These are phyloP conservation scores for Tylopilus intermedius DNA, from an alignment of 768 basidiomycete species.

Conservation along the genomic window DNA sequence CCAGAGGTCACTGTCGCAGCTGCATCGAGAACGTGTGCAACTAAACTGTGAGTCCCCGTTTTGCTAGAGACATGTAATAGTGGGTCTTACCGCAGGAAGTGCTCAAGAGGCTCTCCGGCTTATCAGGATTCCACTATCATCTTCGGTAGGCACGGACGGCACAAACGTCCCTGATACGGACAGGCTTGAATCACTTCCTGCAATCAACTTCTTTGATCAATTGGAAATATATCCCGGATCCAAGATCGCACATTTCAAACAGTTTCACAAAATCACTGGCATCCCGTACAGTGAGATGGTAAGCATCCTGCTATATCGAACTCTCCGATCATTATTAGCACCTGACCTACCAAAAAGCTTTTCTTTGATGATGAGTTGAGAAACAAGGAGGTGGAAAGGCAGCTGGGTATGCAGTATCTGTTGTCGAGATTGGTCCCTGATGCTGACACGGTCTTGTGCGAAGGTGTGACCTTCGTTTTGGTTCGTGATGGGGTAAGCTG, in stretches of 20 bases:
- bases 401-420: conserved; percentile 38
- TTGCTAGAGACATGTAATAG: neutral
- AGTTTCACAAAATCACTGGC: conserved; percentile 65
- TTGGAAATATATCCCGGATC: conserved; percentile 77
- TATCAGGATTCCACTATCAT: conserved; percentile 47
- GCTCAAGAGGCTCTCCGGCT: conserved; percentile 72
- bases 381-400: conserved; percentile 45
- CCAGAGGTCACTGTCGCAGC: conserved; percentile 58
- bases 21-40: conserved; percentile 68
- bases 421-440: neutral
- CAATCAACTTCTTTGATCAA: conserved; percentile 62
- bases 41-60: conserved; percentile 51
- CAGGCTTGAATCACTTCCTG: conserved; percentile 36
- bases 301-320: conserved; percentile 6
- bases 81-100: conserved; percentile 33
- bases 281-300: conserved; percentile 82
- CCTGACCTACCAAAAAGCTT: conserved; percentile 32
- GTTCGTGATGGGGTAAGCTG: conserved; percentile 58
- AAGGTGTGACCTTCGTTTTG: conserved; percentile 81
- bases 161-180: neutral
- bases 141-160: conserved; percentile 24
- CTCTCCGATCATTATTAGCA: neutral
- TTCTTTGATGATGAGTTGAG: conserved; percentile 72
- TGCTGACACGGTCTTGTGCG: neutral
- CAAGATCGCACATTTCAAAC: conserved; percentile 77